Evolutionary conservation across 495 filamentous ascomycete species (phyloP), one percentile per base, ranked within the genome.

Genomic region (Daldinia vernicosa): DNA sequence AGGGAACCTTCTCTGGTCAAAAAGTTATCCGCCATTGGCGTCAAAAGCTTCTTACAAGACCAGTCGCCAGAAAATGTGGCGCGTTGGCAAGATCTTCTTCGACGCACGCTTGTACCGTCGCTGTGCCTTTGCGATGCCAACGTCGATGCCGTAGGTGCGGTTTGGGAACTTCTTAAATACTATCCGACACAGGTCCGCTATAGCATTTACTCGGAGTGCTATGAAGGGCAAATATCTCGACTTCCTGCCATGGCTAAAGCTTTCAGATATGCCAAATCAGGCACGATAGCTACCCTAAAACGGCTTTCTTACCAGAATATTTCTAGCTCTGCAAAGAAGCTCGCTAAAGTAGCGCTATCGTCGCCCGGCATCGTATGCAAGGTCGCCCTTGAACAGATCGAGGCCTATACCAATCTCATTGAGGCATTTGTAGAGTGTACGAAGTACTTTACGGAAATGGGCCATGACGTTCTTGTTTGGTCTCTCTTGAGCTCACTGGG

Each of bases 131-230:
- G 89, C 9, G 91, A 92, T 64, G 80, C 88, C 40, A 98, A 98
- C 72, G 89, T 92, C 6, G 90, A 91, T 15, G 86, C 93, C 24
- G 93, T 93, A 54, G 91, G 92, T 60, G 93, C 95, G 59, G 86
- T 98, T 2, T 98, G 91, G 79, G 86, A 89, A 12, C 85, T 99
- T 5, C 84, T 98, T 63, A 91, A 90, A 64, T 81, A 86, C 68
- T 98, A 92, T 74, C 88, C 94, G 3, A 88, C 89, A n/a, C 80
- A 87, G 1, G 86, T 87, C 3, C 87, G 96, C 63, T 99, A 95
- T 81, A 89, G 86, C 47, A 91, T 99, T 74, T 99, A 99, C 75
- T 88, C 93, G 1, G 94, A 97, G 75, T 98, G 95, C 93, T 93
- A 91, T 72, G 89, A 85, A 57, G 92, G 93, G 15, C 84, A 87